Evolutionary conservation across 495 filamentous ascomycete genomes (phyloP), one percentile per base, ranked within the genome.

Genomic region (Aspergillus haitiensis): DNA sequence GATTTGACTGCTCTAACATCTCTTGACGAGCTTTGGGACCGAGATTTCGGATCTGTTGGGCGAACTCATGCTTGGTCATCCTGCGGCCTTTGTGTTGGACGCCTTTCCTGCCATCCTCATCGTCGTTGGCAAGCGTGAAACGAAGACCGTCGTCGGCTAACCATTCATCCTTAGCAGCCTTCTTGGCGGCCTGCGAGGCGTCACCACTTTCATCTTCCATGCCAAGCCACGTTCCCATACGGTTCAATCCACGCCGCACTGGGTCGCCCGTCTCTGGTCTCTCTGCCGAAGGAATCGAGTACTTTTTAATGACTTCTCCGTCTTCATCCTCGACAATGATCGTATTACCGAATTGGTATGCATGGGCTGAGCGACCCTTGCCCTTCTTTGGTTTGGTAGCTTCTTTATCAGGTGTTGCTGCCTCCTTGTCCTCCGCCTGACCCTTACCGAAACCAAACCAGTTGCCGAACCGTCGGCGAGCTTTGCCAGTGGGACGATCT

Each of bases 291-390:
- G 92, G 89, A 33, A 97, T 87, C 54, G 96, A 91, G 70, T 96
- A 98, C 59, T 94, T 96, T 79, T 96, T 95, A 70, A 99, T 84
- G 11, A 99, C 95, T 68, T 99, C 95, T 33, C 95, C 95, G 69
- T 97, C 89, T 70, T 93, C 92, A 65, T 99, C 93, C 73, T 99
- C 95, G 13, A 99, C 92, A 67, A 99, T 97, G 64, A 99, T 93
- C 71, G 92, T 96, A 64, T 91, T 94, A 46, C 93, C 95, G 64
- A 93, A 97, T 64, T 96, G 92, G 66, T 96, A 99, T 4, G 95
- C 95, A 66, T 90, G 83, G 10, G 95, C 95, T 6, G 94, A 86
- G 21, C 82, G 77, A 47, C 71, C 71, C 13, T 72, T 73, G 32
- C 63, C 56, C 54, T 71, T 69, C 15, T 52, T 13, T 31, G 65